phyloP scores from a whole-genome alignment of 768 basidiomycete genomes.

The Termitomyces sp. region DNA sequence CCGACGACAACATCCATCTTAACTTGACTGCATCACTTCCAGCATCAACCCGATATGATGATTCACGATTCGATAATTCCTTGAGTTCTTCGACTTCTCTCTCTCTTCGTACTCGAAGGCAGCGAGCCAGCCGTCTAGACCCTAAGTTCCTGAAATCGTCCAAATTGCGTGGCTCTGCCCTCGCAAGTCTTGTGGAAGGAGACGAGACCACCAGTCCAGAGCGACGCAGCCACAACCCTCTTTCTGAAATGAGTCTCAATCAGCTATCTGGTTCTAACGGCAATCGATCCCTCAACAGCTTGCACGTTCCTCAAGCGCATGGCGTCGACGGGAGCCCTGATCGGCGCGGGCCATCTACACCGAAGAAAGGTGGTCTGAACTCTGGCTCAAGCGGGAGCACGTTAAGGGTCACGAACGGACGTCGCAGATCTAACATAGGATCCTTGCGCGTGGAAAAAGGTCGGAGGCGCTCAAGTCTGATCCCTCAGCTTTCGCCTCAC shows the following conservation, averaged over 20 bases:
- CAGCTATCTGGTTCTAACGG: conserved; percentile 26
- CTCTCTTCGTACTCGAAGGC: conserved; percentile 30
- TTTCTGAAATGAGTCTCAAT: conserved; percentile 70
- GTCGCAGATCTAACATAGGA: conserved; percentile 72
- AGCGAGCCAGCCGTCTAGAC: conserved; percentile 65
- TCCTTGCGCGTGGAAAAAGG: conserved; percentile 68
- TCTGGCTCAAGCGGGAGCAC: conserved; percentile 1
- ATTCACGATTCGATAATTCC: conserved; percentile 12
- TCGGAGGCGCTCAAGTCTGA: conserved; percentile 74
- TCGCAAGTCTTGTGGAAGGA: conserved; percentile 66
- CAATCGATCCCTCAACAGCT: conserved; percentile 14
- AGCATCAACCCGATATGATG: conserved; percentile 21
- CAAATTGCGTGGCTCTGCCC: conserved; percentile 35
- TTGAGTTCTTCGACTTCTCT: conserved; percentile 18
- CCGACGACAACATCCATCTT: conserved; percentile 67
- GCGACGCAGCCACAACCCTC: conserved; percentile 31
- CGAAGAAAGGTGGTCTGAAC: conserved; percentile 20
- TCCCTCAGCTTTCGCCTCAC: conserved; percentile 58
- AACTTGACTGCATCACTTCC: conserved; percentile 42
- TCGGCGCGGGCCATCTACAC: conserved; percentile 47
- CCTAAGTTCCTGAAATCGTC: conserved; percentile 57
- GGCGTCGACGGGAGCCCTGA: conserved; percentile 34
- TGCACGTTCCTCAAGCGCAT: conserved; percentile 35
- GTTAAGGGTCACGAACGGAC: conserved; percentile 28
- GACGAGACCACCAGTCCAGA: conserved; percentile 48